phyloP scores from a whole-genome alignment of 257 asterid species.

The Ajuga chamaepitys region DNA sequence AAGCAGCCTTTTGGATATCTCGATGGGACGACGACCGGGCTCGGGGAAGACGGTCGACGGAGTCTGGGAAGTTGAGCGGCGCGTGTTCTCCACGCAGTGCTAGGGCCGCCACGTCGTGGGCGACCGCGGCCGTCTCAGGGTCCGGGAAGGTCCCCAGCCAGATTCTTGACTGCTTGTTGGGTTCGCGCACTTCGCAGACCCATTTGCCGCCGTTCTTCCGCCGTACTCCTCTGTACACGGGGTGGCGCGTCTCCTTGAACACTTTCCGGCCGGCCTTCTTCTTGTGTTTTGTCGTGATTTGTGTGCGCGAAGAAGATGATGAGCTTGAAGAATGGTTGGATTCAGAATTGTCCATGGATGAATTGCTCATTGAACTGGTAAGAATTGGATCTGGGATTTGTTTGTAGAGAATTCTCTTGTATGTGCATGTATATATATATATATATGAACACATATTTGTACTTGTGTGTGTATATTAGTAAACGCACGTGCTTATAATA shows the following conservation, averaged over 20 bases:
- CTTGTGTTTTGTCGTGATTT: not conserved
- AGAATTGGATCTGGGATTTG: no score
- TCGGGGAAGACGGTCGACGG: slow-evolving; percentile 24
- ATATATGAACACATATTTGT: not conserved
- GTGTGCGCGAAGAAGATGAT: not conserved
- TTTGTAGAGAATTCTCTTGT: not conserved
- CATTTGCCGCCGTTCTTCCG: slow-evolving; percentile 18
- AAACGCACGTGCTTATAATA: no score
- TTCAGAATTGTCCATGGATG: no score
- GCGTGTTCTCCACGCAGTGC: slow-evolving; percentile 33
- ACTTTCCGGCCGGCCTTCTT: slow-evolving; percentile 19
- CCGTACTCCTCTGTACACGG: slow-evolving; percentile 22
- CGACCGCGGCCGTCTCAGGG: slow-evolving; percentile 55
- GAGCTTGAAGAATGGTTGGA: not conserved
- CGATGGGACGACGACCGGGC: slow-evolving; percentile 24
- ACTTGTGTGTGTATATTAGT: not conserved
- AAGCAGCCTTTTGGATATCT: slow-evolving; percentile 34
- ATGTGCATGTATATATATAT: not conserved
- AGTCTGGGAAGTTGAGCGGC: slow-evolving; percentile 28
- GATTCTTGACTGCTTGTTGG: slow-evolving; percentile 38
- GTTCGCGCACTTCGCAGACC: slow-evolving; percentile 31
- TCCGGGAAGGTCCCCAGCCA: slow-evolving; percentile 45
- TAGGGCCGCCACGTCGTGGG: slow-evolving; percentile 50
- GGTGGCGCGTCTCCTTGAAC: slow-evolving; percentile 29
- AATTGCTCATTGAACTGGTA: not conserved